These are phyloP conservation scores for Talaromyces islandicus DNA, from an alignment of 2,329 filamentous ascomycete genomes.

Conservation along the genomic window DNA sequence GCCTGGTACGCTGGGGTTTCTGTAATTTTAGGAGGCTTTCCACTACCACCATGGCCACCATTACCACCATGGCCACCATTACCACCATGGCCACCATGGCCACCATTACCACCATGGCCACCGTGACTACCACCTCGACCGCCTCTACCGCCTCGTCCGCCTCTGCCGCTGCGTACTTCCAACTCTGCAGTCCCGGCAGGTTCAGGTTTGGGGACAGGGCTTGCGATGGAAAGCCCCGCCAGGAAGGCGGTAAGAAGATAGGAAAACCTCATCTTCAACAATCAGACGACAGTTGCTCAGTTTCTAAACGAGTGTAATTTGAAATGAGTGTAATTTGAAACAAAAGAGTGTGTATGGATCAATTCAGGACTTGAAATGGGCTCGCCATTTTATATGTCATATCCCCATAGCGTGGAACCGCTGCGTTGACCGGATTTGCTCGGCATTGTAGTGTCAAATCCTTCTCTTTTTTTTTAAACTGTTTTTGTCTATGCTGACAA, in stretches of 20 bases:
- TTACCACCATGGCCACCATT: background rate
- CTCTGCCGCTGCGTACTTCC: background rate
- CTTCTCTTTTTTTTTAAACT: too few relatives aligned
- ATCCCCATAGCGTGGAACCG: background rate
- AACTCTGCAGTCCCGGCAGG: background rate
- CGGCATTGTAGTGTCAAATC: background rate
- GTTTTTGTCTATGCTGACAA: too few relatives aligned
- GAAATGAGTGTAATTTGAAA: background rate
- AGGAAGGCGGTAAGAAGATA: background rate
- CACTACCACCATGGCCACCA: background rate
- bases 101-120: background rate
- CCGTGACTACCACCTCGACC: background rate
- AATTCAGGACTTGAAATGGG: too few relatives aligned
- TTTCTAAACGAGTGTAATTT: background rate
- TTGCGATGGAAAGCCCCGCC: background rate
- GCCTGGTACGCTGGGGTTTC: background rate
- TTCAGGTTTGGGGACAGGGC: background rate
- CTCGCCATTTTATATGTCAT: background rate
- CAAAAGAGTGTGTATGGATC: background rate
- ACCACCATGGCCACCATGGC: background rate
- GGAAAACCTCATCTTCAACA: background rate
- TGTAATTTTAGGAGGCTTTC: background rate
- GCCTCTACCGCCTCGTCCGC: background rate
- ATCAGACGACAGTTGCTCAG: background rate
- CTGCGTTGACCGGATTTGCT: background rate